Evolutionary conservation across 2,329 filamentous ascomycete species (phyloP).

Genomic region (Davidsoniella virescens): DNA sequence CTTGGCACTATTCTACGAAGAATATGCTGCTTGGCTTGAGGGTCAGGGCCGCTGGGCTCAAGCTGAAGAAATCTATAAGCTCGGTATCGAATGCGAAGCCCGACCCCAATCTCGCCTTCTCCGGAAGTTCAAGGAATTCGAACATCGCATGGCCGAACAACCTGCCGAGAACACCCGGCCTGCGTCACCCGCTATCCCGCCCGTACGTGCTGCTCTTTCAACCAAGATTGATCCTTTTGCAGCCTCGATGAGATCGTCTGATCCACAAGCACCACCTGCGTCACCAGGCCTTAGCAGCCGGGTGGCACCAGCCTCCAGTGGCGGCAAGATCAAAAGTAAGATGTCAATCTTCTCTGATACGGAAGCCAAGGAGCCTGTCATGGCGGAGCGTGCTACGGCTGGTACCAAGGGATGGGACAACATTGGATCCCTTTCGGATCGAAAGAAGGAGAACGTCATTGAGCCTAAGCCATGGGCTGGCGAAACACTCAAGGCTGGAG

Average conservation of each 20-base stretch:
- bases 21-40: constrained; percentile 90
- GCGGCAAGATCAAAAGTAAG: constrained; percentile 43
- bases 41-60: constrained; percentile 69
- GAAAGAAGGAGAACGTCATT: constrained; percentile 84
- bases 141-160: constrained; percentile 54
- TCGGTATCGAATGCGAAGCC: constrained; percentile 80
- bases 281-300: constrained; percentile 24
- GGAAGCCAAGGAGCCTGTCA: constrained; percentile 10
- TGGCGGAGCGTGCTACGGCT: constrained; percentile 42
- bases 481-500: constrained; percentile 75
- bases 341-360: constrained; percentile 41
- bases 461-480: constrained; percentile 84
- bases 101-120: constrained; percentile 64
- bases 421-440: constrained; percentile 70
- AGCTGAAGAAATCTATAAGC: constrained; percentile 81
- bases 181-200: constrained; percentile 73
- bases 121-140: constrained; percentile 86
- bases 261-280: constrained; percentile 49
- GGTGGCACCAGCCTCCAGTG: constrained; percentile 18
- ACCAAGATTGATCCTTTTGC: constrained; percentile 76
- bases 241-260: constrained; percentile 33
- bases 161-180: constrained; percentile 43
- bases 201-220: constrained; percentile 65
- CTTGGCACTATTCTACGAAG: constrained; percentile 88
- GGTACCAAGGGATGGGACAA: constrained; percentile 75